Evolutionary conservation across 352 stramenopile species (phyloP), one percentile per base, ranked within the genome.

Genomic region (Elongisporangium senticosum): DNA sequence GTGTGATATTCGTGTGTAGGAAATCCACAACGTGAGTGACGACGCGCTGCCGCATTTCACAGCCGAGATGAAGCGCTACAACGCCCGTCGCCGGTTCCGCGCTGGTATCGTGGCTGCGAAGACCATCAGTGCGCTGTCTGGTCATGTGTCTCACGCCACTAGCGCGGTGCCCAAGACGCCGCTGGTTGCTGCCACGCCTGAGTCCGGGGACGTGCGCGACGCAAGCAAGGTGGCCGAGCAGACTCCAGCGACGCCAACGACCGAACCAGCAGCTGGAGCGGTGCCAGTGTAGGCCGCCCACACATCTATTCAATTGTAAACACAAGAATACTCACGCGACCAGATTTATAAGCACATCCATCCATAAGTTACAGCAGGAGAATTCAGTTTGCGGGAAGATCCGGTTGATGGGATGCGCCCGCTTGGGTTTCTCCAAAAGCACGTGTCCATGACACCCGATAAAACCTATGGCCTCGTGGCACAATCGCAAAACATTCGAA

Each of bases 51-150:
- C 84, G 62, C 86, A 87, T 39, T 97, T 98, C 67, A 86, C 93
- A 53, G 72, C 86, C 33, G 80, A 98, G 56, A 90, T 98, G 74
- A 96, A 91, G 65, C 79, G 84, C 60, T 90, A 91, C 77, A 93
- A 96, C 55, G 83, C 86, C 10, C 74, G 84, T 39, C 78, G 86
- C 39, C 77, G 86, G 53, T 90, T 95, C 75, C 77, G 81, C 55
- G 72, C 81, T 8, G 72, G 79, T 13, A 89, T 93, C 68, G 91
- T 96, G 84, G 74, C 72, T 1, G 82, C 79, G 51, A 93, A 93
- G 61, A 79, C 82, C 17, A 86, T 89, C 64, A 74, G 73, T 21
- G 72, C 67, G 6, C 62, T 83, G 51, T 70, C 62, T 40, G 73
- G 58, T 53, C 63, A 43, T 17, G 33, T 17, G 11, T 43, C 33